phyloP scores from a whole-genome alignment of 1,139 yeast species.

The Suzukiozyma palmioleophila region DNA sequence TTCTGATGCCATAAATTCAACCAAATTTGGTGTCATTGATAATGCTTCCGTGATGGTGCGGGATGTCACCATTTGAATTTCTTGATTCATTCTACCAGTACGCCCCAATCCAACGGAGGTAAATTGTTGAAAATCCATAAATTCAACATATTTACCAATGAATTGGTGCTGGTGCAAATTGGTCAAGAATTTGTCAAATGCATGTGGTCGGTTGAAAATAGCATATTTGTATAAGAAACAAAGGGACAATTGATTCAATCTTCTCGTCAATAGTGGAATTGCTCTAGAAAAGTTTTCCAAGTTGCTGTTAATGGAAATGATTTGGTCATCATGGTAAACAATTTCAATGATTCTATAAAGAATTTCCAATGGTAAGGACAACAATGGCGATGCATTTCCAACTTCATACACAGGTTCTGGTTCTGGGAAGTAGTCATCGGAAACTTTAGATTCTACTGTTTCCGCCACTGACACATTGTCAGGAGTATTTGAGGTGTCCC shows the following conservation, averaged over 20 bases:
- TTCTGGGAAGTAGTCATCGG: constrained; percentile 1
- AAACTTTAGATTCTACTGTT: constrained; percentile 2
- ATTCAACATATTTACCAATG: constrained; percentile 65
- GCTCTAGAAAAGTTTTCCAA: constrained; percentile 41
- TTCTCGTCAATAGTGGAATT: constrained; percentile 33
- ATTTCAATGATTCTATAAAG: constrained; percentile 40
- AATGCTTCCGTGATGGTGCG: constrained; percentile 64
- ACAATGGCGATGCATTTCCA: constrained; percentile 10
- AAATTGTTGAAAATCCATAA: constrained; percentile 82
- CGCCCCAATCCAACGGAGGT: constrained; percentile 89
- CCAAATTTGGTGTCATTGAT: constrained; percentile 57
- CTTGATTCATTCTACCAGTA: constrained; percentile 84
- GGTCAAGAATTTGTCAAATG: constrained; percentile 67
- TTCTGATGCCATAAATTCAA: constrained; percentile 80
- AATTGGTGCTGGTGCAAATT: constrained; percentile 48
- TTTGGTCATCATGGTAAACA: constrained; percentile 37
- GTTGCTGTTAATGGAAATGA: constrained; percentile 37
- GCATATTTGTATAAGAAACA: constrained; percentile 60
- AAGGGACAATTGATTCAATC: constrained; percentile 29
- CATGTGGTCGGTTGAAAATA: constrained; percentile 73
- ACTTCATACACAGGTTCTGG: not conserved
- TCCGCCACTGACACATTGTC: constrained; percentile 3
- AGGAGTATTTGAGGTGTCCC: constrained; percentile 3
- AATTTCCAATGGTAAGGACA: constrained; percentile 38
- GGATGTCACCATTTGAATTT: constrained; percentile 85